Evolutionary conservation across 345 rosid species (phyloP), one percentile per base, ranked within the genome.

Genomic region (Isatis tinctoria): DNA sequence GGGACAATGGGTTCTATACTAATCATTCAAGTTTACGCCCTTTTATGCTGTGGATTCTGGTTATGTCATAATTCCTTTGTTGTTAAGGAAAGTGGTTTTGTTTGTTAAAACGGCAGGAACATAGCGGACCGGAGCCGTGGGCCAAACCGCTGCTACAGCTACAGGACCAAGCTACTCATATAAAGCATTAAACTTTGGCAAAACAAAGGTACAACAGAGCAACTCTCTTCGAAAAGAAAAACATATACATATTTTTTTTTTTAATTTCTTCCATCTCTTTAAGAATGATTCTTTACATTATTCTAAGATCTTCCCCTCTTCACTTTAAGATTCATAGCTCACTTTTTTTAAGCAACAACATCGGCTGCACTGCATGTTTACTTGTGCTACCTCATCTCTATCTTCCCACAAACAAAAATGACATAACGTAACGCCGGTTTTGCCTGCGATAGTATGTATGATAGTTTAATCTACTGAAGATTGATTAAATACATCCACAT

Each of bases 1-100:
- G 26, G 16, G 44, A 53, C 74, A 61, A 35, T 76, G 67, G 33
- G 51, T 63, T 64, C 28, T 8, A 49, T 7, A 27, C 33, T 65
- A 60, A 78, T 68, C 60, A 64, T 65, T 70, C 57, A 58, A 48
- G 63, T 77, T 71, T 70, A 65, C 62, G 43, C 48, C 27, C 54
- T 77, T 58, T 65, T 1, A 65, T 71, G 69, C 33, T 37, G 66
- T 63, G 70, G 43, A 70, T 76, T 41, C 67, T 63, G 40, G 60
- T 3, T 63, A 70, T 77, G 62, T 64, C 56, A 66, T 59, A 66
- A 39, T 77, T 77, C 51, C 81, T 77, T 77, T 77, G 81, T 65
- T 77, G 73, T 72, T 77, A 77, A 77, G 81, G 77, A 77, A 77
- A 77, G 80, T 77, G 76, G 39, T 76, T 70, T 64, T 69, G 65